Evolutionary conservation across 1,139 yeast genomes (phyloP), one percentile per base, ranked within the genome.

Genomic region (Candida anutae): DNA sequence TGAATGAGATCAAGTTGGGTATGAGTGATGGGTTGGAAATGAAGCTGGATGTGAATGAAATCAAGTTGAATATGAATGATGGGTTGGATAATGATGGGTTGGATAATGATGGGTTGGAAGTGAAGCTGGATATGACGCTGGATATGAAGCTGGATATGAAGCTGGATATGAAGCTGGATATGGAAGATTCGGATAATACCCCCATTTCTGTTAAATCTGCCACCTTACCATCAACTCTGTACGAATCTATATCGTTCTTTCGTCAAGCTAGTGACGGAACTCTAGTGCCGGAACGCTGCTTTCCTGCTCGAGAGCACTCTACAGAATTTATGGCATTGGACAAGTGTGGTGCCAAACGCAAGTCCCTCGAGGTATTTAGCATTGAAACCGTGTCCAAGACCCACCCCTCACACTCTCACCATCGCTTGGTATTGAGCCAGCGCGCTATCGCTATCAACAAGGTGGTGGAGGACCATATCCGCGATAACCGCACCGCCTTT

Each of bases 321-420:
- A 81, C 94, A 0, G 40, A 55, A 2, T 88, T 90, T 45, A 50
- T 84, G 16, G 94, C 97, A 0, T 62, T 90, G 13, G 97, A 88
- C 49, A 90, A 90, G 47, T 84, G 94, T 41, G 55, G 80, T 2
- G 84, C 84, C 0, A 54, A 62, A 11, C 58, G 93, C 11, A 45
- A 58, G 18, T 82, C 65, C 43, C 40, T 84, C 5, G 72, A 72
- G 34, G 38, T 62, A 3, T 13, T 64, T 9, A 46, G 57, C 0
- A 45, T 76, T n/a, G 33, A 11, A 6, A 6, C 22, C 10, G 8
- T 16, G 14, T 6, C 13, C 15, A 5, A 13, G 6, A 14, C 37
- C 33, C 40, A 47, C 39, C 18, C 61, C 35, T 36, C 58, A 40
- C 8, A 36, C 38, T 2, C 38, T 15, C 25, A 33, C 1, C 34